These are phyloP conservation scores for Wickerhamomyces silvicola DNA, from an alignment of 805 yeast genomes.

Conservation along the genomic window DNA sequence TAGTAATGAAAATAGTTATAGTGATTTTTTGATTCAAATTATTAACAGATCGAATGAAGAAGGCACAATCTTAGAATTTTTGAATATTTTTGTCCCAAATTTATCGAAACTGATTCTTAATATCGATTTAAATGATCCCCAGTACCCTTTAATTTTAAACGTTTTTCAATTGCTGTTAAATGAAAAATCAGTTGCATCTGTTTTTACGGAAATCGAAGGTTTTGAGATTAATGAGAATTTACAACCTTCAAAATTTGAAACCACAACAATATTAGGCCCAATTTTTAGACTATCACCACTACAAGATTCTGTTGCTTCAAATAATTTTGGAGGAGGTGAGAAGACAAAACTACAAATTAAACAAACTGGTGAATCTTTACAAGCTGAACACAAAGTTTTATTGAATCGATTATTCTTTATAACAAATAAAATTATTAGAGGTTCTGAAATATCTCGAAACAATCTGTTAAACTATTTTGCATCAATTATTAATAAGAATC, in stretches of 20 bases:
- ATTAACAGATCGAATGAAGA: slow-evolving; percentile 57
- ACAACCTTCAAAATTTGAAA: slow-evolving; percentile 50
- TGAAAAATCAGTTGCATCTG: slow-evolving; percentile 55
- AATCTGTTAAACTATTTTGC: slow-evolving; percentile 65
- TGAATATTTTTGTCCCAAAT: slow-evolving; percentile 39
- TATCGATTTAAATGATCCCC: slow-evolving; percentile 42
- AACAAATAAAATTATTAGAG: slow-evolving; percentile 68
- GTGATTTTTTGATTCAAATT: slow-evolving; percentile 51
- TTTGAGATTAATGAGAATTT: slow-evolving; percentile 41
- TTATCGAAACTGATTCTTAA: slow-evolving; percentile 30
- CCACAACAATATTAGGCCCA: slow-evolving; percentile 68
- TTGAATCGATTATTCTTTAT: slow-evolving; percentile 62
- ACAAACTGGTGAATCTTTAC: slow-evolving; percentile 51
- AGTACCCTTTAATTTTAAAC: slow-evolving; percentile 47
- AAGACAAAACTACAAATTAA: slow-evolving; percentile 37
- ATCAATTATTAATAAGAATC: slow-evolving; percentile 71
- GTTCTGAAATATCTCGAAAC: slow-evolving; percentile 57
- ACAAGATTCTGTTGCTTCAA: slow-evolving; percentile 40
- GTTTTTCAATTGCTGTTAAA: slow-evolving; percentile 51
- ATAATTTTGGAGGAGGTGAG: slow-evolving; percentile 35
- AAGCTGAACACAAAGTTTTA: slow-evolving; percentile 54
- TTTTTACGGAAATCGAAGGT: slow-evolving; percentile 49
- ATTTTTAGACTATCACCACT: slow-evolving; percentile 72
- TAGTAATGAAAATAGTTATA: slow-evolving; percentile 21
- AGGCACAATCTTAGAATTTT: slow-evolving; percentile 54